phyloP scores from a whole-genome alignment of 805 yeast species.

The Candida patagonica region DNA sequence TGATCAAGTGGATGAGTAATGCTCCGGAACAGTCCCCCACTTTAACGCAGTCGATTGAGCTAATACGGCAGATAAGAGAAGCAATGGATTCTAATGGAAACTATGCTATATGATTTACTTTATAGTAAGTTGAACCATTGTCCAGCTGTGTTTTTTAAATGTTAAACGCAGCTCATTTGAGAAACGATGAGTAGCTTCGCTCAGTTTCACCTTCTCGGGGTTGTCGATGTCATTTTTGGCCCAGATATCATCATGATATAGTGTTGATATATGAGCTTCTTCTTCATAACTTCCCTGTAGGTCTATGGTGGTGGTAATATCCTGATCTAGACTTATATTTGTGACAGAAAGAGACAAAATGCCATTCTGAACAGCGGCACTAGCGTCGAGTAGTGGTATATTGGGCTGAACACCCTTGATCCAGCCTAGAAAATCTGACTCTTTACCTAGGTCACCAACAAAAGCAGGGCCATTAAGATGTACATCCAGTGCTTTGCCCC shows the following conservation, averaged over 20 bases:
- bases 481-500: slow-evolving; percentile 26
- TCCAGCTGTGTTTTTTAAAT: too few species aligned
- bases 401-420: slow-evolving; percentile 15
- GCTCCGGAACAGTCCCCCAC: too few species aligned
- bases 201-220: too few species aligned
- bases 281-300: too few species aligned
- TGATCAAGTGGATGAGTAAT: too few species aligned
- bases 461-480: slow-evolving; percentile 26
- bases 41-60: too few species aligned
- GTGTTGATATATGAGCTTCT: slow-evolving; percentile 12
- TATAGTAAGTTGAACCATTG: too few species aligned
- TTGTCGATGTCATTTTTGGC: slow-evolving; percentile 26
- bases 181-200: too few species aligned
- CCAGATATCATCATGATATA: slow-evolving; percentile 26
- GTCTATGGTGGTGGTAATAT: slow-evolving; percentile 19
- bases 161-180: too few species aligned
- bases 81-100: too few species aligned
- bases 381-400: slow-evolving; percentile 24
- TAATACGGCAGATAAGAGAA: too few species aligned
- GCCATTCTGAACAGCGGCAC: slow-evolving; percentile 21
- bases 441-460: slow-evolving; percentile 21
- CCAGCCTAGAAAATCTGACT: slow-evolving; percentile 20
- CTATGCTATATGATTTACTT: too few species aligned
- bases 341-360: slow-evolving; percentile 26
- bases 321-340: slow-evolving; percentile 22